Conservation (phyloP, 2,329 filamentous ascomycete genomes). For the Diplodia mutila region DNA sequence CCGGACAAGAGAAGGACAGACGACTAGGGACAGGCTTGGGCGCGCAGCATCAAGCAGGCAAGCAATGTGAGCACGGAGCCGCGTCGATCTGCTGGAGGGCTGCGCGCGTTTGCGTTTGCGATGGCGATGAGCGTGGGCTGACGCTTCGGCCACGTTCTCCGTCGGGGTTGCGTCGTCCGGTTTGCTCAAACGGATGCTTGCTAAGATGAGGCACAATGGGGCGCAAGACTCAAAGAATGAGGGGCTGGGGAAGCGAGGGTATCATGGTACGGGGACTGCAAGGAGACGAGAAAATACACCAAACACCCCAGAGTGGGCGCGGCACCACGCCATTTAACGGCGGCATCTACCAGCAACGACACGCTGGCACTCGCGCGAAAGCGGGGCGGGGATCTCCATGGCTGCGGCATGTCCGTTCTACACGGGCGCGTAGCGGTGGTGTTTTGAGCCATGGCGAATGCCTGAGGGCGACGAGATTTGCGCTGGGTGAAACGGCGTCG, state of each 20-base stretch:
- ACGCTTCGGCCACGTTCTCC: conserved; percentile 12
- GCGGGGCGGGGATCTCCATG: neutral
- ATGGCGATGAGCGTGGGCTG: neutral
- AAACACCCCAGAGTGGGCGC: conserved; percentile 2
- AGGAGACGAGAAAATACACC: conserved; percentile 3
- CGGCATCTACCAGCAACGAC: neutral
- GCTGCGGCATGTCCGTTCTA: conserved; percentile 20
- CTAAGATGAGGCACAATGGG: conserved; percentile 18
- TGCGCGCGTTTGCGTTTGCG: too few species aligned
- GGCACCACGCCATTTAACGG: conserved; percentile 8
- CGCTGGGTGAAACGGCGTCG: conserved; percentile 14
- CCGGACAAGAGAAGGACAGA: conserved; percentile 2
- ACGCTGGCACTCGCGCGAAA: neutral
- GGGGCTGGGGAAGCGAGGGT: conserved; percentile 23
- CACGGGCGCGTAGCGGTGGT: conserved; percentile 23
- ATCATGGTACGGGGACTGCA: conserved; percentile 23
- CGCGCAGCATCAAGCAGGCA: conserved; percentile 11
- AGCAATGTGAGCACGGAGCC: conserved; percentile 8
- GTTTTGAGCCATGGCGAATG: conserved; percentile 21
- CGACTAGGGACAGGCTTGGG: neutral
- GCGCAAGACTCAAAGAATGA: conserved; percentile 20
- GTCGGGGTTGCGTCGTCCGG: neutral
- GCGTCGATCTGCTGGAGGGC: conserved; percentile 5
- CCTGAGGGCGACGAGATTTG: conserved; percentile 10
- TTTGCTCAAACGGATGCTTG: conserved; percentile 17